Conservation (phyloP, 2,329 filamentous ascomycete species). For the Fusarium sp. region DNA sequence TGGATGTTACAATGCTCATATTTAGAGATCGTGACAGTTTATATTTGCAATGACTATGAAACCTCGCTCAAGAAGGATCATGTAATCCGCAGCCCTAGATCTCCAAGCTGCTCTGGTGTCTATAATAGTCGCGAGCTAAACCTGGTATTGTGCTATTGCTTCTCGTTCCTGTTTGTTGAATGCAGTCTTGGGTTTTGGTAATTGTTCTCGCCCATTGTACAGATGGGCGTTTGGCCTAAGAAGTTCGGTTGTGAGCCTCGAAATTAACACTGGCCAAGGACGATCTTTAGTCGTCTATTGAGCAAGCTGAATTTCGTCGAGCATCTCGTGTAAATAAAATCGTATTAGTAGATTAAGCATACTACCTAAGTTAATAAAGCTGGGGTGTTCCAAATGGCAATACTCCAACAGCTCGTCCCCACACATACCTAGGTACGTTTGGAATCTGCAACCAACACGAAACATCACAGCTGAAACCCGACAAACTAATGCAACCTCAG, state of each 20-base stretch:
- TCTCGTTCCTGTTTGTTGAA: neutral
- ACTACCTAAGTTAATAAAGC: neutral
- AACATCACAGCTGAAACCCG: constrained; percentile 15
- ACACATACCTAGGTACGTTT: neutral
- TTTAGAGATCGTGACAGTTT: neutral
- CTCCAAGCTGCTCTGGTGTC: neutral
- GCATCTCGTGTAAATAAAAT: neutral
- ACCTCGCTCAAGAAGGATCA: neutral
- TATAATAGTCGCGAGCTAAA: neutral
- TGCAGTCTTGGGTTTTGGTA: neutral
- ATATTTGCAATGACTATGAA: neutral
- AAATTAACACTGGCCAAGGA: neutral
- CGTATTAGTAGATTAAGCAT: neutral
- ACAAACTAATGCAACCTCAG: neutral
- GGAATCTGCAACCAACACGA: constrained; percentile 30
- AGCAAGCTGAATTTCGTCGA: neutral
- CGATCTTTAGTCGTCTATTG: neutral
- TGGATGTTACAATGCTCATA: neutral
- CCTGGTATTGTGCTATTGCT: neutral
- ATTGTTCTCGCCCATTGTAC: neutral
- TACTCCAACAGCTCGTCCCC: neutral
- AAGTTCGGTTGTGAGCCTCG: neutral
- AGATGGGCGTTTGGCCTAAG: neutral
- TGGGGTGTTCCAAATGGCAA: neutral
- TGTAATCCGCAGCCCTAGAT: neutral